Conservation (phyloP, 2,329 filamentous ascomycete species). For the Pseudocercospora pini-densiflorae region DNA sequence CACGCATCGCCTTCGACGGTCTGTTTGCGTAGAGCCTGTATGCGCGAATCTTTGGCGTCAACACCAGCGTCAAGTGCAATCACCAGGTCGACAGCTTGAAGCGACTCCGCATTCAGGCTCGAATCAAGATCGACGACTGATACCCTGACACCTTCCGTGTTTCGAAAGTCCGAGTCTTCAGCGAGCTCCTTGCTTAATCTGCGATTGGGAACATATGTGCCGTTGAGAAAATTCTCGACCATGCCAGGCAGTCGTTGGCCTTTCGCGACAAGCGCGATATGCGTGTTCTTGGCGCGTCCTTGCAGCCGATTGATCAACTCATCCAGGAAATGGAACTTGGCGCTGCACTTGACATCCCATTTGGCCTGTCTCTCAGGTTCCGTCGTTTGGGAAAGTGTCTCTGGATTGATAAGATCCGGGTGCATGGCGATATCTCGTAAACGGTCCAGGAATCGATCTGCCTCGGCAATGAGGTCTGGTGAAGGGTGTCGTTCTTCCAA, state of each 20-base stretch:
- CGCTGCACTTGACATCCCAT: conserved; percentile 42
- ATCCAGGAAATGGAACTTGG: conserved; percentile 44
- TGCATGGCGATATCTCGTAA: conserved; percentile 36
- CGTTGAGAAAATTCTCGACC: conserved; percentile 36
- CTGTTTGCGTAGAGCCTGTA: conserved; percentile 17
- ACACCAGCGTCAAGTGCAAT: conserved; percentile 46
- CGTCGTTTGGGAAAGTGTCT: conserved; percentile 36
- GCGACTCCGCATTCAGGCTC: conserved; percentile 28
- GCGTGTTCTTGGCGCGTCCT: conserved; percentile 26
- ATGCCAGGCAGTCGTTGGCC: conserved; percentile 38
- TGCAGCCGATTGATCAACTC: conserved; percentile 37
- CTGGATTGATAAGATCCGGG: conserved; percentile 42
- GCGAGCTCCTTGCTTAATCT: conserved; percentile 27
- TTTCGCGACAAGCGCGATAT: conserved; percentile 38
- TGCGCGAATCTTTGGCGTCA: conserved; percentile 19
- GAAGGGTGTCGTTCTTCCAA: conserved; percentile 24
- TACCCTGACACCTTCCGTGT: conserved; percentile 31
- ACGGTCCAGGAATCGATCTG: conserved; percentile 34
- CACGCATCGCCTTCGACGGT: conserved; percentile 18
- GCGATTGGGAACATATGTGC: conserved; percentile 27
- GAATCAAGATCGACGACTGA: conserved; percentile 41
- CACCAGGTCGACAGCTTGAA: conserved; percentile 43
- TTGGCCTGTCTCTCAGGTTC: conserved; percentile 35
- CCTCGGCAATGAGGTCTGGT: conserved; percentile 23
- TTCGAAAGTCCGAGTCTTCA: conserved; percentile 12